Evolutionary conservation across 139 green algal genomes (phyloP).

Genomic region (Chlamydomonas sp.): DNA sequence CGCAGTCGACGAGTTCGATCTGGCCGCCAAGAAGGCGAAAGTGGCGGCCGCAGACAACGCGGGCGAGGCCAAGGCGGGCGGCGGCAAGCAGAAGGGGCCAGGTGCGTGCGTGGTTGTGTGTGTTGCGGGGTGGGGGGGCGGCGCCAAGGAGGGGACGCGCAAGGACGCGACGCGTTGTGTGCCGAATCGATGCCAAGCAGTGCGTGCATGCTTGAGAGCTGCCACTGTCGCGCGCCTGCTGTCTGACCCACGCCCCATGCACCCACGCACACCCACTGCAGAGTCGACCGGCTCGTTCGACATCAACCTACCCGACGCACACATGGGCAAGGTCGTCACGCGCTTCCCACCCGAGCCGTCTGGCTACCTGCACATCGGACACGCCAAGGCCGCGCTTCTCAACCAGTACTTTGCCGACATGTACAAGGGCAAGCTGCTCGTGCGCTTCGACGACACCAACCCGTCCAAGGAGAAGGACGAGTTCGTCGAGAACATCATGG

Average conservation of each 20-base stretch:
- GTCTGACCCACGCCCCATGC: neutral
- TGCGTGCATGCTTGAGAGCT: neutral
- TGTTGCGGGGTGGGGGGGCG: no score
- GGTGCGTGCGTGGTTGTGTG: no score
- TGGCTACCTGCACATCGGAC: constrained; percentile 88
- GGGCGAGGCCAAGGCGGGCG: constrained; percentile 24
- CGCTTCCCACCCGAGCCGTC: constrained; percentile 97
- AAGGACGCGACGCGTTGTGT: no score
- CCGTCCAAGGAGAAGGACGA: constrained; percentile 98
- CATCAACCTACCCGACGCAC: constrained; percentile 69
- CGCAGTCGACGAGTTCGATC: constrained; percentile 34
- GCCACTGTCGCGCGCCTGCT: neutral
- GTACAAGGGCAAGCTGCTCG: constrained; percentile 80
- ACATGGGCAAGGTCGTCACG: constrained; percentile 86
- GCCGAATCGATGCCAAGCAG: no score
- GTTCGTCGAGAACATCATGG: constrained; percentile 94
- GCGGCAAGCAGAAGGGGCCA: no score
- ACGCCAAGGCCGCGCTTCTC: constrained; percentile 90
- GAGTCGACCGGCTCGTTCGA: constrained; percentile 68
- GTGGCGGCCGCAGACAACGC: constrained; percentile 20
- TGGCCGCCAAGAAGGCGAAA: constrained; percentile 20
- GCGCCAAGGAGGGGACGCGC: no score
- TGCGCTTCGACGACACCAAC: constrained; percentile 99
- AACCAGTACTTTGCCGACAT: constrained; percentile 90
- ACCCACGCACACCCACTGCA: constrained; percentile 1